Evolutionary conservation across 2,329 filamentous ascomycete species (phyloP), one percentile per base, ranked within the genome.

Genomic region (Elsinoe batatas): DNA sequence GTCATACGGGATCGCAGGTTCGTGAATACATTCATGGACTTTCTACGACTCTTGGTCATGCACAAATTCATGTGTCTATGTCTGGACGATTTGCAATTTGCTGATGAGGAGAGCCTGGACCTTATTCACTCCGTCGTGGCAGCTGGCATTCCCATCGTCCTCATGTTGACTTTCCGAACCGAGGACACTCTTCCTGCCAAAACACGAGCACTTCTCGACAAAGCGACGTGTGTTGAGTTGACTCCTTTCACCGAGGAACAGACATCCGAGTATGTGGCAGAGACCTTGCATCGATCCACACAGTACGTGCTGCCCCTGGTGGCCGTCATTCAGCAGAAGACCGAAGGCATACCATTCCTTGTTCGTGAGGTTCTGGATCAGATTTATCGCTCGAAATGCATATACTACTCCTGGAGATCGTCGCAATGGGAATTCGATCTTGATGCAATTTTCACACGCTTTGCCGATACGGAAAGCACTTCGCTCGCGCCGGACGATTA

Each of bases 21-120:
- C 56, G 87, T 91, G 77, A 91, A 90, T 65, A 91, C 88, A 1
- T 91, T 94, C 63, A 74, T 95, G 44, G 91, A 96, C 62, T 85
- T 95, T 8, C 70, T 96, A 51, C 81, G 88, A 53, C 81, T 94
- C 40, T 83, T 97, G 56, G 86, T 88, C 0, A 78, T 84, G 17
- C 84, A 91, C 67, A 93, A 91, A 63, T 83, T 95, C 63, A 90
- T 95, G 54, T 94, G 88, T 64, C 84, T 95, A 62, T 90, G 84
- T 63, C 72, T 96, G 26, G 91, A 96, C 64, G 91, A 96, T 68
- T 73, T 96, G 32, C 90, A 96, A 63, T 93, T 89, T 68, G 89
- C 90, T 5, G 91, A 96, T 65, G 81, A 86, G 22, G 91, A 96
- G 68, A 93, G 87, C 12, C 72, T 93, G 47, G 88, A 95, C 57